A percentile compares a stretch with the other conserved stretches of the same genome.
Conservation (phyloP, 116 monocot species). For the Trichopus zeylanicus region DNA sequence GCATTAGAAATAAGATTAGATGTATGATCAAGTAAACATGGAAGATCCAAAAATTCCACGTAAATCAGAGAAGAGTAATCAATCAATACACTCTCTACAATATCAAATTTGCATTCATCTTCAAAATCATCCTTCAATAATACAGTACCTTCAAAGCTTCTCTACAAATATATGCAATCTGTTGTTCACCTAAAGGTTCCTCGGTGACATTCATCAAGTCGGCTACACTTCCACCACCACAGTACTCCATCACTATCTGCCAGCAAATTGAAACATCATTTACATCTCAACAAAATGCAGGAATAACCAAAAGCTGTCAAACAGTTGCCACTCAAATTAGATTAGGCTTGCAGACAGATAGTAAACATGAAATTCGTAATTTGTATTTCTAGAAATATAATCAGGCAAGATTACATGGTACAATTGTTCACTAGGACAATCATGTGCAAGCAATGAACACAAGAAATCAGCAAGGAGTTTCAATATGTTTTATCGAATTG, state of each 20-base stretch:
- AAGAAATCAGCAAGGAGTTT: no score
- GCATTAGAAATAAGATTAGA: neutral
- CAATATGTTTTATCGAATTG: no score
- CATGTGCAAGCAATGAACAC: no score
- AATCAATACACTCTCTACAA: neutral
- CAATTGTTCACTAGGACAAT: no score
- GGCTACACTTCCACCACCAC: slow-evolving; percentile 98
- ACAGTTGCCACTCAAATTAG: neutral
- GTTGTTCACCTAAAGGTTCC: slow-evolving; percentile 79
- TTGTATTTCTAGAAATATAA: no score
- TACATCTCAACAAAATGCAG: neutral
- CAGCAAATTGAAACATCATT: slow-evolving; percentile 2
- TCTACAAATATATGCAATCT: slow-evolving; percentile 96
- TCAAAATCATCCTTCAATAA: neutral
- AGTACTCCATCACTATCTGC: slow-evolving; percentile 99
- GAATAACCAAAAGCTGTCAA: neutral
- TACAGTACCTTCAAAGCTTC: slow-evolving; percentile 89
- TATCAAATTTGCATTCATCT: neutral
- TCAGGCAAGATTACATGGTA: no score
- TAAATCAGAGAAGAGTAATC: neutral
- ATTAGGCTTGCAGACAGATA: no score
- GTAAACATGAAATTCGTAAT: no score
- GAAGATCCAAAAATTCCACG: neutral
- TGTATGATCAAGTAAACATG: neutral
- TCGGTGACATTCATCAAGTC: slow-evolving; percentile 91